Evolutionary conservation across 163 green algal species (phyloP).

Genomic region (Scenedesmus sp.): DNA sequence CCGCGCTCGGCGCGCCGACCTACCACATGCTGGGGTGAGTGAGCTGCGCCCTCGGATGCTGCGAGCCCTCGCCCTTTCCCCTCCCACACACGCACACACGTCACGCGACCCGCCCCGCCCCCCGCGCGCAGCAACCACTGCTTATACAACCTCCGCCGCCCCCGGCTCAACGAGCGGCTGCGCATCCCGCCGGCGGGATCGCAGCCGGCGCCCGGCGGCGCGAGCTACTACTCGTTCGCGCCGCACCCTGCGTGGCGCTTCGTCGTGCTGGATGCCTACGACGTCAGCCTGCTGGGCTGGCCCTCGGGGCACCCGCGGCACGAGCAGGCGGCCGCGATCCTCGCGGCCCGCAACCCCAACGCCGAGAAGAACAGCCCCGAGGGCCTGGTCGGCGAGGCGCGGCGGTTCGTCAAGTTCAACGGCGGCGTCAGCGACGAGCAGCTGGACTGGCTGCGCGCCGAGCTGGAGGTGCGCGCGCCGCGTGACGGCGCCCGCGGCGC

Average conservation of each 20-base stretch:
- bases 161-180: conserved; percentile 46
- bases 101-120: no score
- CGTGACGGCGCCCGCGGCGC: not conserved
- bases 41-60: no score
- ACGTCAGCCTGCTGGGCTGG: conserved; percentile 79
- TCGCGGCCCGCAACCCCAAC: conserved; percentile 76
- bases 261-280: conserved; percentile 81
- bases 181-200: conserved; percentile 35
- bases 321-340: conserved; percentile 56
- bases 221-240: conserved; percentile 65
- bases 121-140: no score
- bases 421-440: conserved; percentile 67
- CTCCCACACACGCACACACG: no score
- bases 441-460: conserved; percentile 71
- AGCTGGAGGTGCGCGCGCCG: conserved; percentile 56
- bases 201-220: no score
- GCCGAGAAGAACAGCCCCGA: conserved; percentile 78
- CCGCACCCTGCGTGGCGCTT: conserved; percentile 66
- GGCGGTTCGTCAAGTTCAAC: conserved; percentile 84
- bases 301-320: conserved; percentile 65
- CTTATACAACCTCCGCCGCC: conserved; percentile 68
- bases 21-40: conserved; percentile 80
- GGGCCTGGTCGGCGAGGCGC: conserved; percentile 54
- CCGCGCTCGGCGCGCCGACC: conserved; percentile 53
- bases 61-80: no score